These are phyloP conservation scores for Dioscorea alata DNA, from an alignment of 106 monocot genomes.

Conservation along the genomic window DNA sequence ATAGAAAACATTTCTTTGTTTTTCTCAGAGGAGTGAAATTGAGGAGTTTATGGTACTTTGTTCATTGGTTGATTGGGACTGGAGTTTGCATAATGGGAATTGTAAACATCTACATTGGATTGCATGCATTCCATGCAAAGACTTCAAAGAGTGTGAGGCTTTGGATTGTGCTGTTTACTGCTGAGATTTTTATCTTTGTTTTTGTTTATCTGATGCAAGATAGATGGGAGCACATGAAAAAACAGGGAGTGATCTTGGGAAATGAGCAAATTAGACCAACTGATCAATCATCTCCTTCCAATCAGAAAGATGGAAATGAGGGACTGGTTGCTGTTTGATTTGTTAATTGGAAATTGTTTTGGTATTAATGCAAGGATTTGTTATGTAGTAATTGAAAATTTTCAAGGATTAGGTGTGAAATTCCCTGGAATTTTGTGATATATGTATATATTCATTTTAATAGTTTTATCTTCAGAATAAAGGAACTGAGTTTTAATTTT, in stretches of 20 bases:
- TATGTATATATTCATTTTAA: neutral
- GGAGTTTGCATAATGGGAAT: slow-evolving; percentile 38
- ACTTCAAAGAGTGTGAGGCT: slow-evolving; percentile 37
- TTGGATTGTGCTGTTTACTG: slow-evolving; percentile 57
- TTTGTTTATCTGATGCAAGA: slow-evolving; percentile 61
- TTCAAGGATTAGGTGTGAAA: neutral
- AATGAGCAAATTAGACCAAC: slow-evolving; percentile 47
- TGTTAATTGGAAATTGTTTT: neutral
- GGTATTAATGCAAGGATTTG: neutral
- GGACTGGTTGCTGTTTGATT: neutral
- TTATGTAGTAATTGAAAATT: neutral
- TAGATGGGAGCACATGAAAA: slow-evolving; percentile 56
- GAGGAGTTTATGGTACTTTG: slow-evolving; percentile 67
- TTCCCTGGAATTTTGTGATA: neutral
- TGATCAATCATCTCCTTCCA: slow-evolving; percentile 28
- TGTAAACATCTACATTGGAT: slow-evolving; percentile 56
- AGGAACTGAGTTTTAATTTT: no score
- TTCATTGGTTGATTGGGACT: slow-evolving; percentile 69
- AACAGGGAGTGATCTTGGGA: slow-evolving; percentile 42
- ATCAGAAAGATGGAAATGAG: slow-evolving; percentile 13
- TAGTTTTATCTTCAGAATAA: no score
- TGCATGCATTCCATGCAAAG: slow-evolving; percentile 49
- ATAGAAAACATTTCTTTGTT: neutral
- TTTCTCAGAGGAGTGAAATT: slow-evolving; percentile 44
- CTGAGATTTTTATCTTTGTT: slow-evolving; percentile 38